phyloP scores from a whole-genome alignment of 495 filamentous ascomycete genomes.

The Astrocystis sublimbata region DNA sequence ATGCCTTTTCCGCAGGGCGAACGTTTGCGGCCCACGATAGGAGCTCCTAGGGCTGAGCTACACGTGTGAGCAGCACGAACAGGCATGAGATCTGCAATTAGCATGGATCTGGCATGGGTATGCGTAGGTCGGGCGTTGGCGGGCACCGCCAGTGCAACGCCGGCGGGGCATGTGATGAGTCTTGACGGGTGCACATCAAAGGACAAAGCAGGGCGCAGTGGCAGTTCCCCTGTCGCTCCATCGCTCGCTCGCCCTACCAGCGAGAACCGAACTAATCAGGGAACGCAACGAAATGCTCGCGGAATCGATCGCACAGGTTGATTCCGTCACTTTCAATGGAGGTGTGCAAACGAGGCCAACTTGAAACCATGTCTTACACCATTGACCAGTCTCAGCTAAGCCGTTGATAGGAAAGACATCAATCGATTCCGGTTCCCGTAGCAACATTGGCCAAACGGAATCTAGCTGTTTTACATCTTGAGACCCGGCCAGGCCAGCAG shows the following conservation, averaged over 20 bases:
- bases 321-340: not conserved
- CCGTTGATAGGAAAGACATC: not conserved
- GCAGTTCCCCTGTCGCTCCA: slow-evolving; percentile 1
- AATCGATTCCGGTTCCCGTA: too few species aligned
- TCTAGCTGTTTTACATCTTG: slow-evolving; percentile 1
- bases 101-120: too few species aligned
- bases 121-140: slow-evolving; percentile 5
- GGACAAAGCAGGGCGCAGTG: slow-evolving; percentile 4
- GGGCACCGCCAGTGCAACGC: slow-evolving; percentile 10
- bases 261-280: too few species aligned
- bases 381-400: not conserved
- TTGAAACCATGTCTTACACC: slow-evolving; percentile 1
- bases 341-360: slow-evolving; percentile 1
- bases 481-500: not conserved
- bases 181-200: slow-evolving; percentile 1
- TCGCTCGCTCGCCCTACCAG: slow-evolving; percentile 5
- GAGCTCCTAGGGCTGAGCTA: slow-evolving; percentile 15
- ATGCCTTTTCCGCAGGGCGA: not conserved
- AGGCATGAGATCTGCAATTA: too few species aligned
- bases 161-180: slow-evolving; percentile 11
- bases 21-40: slow-evolving; percentile 1
- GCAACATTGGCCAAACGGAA: not conserved
- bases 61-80: slow-evolving; percentile 16
- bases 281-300: too few species aligned
- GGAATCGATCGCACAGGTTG: too few species aligned